Evolutionary conservation across 2,329 filamentous ascomycete species (phyloP).

Genomic region (Pseudopithomyces chartarum): DNA sequence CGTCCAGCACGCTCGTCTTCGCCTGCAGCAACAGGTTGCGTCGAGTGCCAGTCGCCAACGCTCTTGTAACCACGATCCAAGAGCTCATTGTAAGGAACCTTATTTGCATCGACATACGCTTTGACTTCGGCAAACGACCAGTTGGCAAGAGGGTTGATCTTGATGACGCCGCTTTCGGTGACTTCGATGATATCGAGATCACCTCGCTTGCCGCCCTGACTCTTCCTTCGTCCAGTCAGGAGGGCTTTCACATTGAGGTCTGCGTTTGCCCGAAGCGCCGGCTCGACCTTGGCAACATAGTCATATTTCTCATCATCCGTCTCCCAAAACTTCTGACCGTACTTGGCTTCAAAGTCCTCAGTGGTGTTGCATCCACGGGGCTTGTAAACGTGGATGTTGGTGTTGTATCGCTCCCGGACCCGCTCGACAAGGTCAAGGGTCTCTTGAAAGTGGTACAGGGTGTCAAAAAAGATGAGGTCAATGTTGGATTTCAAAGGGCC

Average conservation of each 20-base stretch:
- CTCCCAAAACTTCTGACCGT: constrained; percentile 86
- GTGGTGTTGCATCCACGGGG: constrained; percentile 75
- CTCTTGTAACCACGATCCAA: constrained; percentile 97
- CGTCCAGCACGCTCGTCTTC: constrained; percentile 96
- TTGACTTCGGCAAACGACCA: constrained; percentile 93
- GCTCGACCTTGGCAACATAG: constrained; percentile 97
- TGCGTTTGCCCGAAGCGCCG: constrained; percentile 86
- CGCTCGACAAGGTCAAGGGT: constrained; percentile 62
- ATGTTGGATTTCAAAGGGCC: constrained; percentile 61
- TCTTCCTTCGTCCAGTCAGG: constrained; percentile 86
- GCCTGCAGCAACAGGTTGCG: constrained; percentile 81
- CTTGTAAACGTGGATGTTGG: constrained; percentile 87
- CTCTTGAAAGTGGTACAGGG: constrained; percentile 58
- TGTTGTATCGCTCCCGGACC: constrained; percentile 74
- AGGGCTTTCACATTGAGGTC: constrained; percentile 88
- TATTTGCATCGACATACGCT: constrained; percentile 80
- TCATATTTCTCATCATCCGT: constrained; percentile 88
- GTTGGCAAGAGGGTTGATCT: constrained; percentile 95
- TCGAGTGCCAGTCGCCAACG: constrained; percentile 97
- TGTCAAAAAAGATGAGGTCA: constrained; percentile 61
- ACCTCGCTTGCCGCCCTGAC: constrained; percentile 90
- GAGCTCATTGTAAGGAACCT: constrained; percentile 91
- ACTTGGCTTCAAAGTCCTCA: constrained; percentile 78
- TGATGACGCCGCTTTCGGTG: constrained; percentile 88
- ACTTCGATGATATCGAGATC: constrained; percentile 90